Percentiles rank a stretch among this genome's conserved stretches.
phyloP scores from a whole-genome alignment of 2,329 filamentous ascomycete species.

The Talaromyces albobiverticillius region DNA sequence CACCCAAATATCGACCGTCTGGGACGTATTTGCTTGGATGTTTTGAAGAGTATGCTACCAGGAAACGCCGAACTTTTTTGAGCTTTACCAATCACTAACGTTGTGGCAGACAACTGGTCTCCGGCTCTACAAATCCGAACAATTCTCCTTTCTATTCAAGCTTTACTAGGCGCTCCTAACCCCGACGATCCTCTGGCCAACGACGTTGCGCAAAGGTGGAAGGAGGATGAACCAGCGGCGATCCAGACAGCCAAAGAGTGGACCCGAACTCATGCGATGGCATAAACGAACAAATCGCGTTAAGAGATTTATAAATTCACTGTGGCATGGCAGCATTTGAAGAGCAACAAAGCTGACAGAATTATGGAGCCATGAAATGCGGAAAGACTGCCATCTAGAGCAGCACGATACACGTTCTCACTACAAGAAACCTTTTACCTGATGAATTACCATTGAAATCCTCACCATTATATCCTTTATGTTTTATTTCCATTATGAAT shows the following conservation, averaged over 20 bases:
- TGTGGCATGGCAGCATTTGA: background rate
- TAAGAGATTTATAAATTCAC: conserved; percentile 17
- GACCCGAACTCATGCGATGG: conserved; percentile 77
- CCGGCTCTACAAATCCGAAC: conserved; percentile 96
- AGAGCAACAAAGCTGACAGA: background rate
- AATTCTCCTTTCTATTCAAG: conserved; percentile 97
- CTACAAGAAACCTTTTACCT: background rate
- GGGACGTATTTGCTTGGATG: conserved; percentile 93
- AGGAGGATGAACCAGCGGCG: conserved; percentile 88
- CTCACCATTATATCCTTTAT: background rate
- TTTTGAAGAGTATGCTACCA: conserved; percentile 78
- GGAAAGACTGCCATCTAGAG: background rate
- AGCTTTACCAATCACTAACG: conserved; percentile 19
- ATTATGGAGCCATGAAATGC: conserved; percentile 1
- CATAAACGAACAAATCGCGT: conserved; percentile 29
- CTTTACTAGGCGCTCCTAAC: conserved; percentile 91
- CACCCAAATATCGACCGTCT: conserved; percentile 98
- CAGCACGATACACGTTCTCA: background rate
- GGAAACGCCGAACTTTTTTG: conserved; percentile 4
- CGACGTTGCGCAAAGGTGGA: conserved; percentile 97
- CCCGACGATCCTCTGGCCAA: conserved; percentile 98
- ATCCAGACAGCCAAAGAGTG: conserved; percentile 91
- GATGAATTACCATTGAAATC: background rate
- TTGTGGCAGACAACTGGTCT: conserved; percentile 84
- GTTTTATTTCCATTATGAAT: conserved; percentile 10